phyloP scores from a whole-genome alignment of 78 protist species.

The Diacronema lutheri region DNA sequence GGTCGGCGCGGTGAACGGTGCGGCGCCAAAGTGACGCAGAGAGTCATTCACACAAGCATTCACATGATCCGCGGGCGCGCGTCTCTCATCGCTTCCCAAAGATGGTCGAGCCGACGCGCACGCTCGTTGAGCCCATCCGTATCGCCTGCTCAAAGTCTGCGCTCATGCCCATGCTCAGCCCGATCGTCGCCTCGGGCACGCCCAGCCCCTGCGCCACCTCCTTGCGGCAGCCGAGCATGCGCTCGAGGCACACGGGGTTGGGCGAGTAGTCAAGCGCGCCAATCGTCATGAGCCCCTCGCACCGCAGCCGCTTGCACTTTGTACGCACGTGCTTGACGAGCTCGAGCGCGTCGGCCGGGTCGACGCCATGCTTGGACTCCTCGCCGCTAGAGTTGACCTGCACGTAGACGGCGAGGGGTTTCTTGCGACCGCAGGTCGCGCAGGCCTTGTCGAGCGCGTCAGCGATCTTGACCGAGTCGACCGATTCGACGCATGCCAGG shows the following conservation, averaged over 20 bases:
- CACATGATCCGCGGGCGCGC: too few relatives aligned
- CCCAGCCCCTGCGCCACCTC: neutral
- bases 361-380: neutral
- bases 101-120: conserved; percentile 72
- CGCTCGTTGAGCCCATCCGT: conserved; percentile 43
- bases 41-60: too few relatives aligned
- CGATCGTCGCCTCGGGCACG: neutral
- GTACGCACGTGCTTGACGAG: conserved; percentile 14
- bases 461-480: conserved; percentile 45
- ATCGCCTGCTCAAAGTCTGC: conserved; percentile 65
- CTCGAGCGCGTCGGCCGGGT: neutral
- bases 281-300: conserved; percentile 71
- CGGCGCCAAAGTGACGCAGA: too few relatives aligned
- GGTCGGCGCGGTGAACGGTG: too few relatives aligned
- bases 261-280: conserved; percentile 28
- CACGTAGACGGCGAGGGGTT: neutral
- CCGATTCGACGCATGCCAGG: conserved; percentile 40
- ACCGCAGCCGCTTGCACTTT: conserved; percentile 30
- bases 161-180: conserved; percentile 75
- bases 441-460: conserved; percentile 22
- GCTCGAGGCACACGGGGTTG: neutral
- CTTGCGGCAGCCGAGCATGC: neutral
- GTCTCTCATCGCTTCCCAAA: conserved; percentile 70
- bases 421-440: neutral
- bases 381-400: neutral